A percentile compares a stretch with the other conserved stretches of the same genome.
Evolutionary conservation across 768 basidiomycete genomes (phyloP).

Genomic region (Amylocystis lapponica): DNA sequence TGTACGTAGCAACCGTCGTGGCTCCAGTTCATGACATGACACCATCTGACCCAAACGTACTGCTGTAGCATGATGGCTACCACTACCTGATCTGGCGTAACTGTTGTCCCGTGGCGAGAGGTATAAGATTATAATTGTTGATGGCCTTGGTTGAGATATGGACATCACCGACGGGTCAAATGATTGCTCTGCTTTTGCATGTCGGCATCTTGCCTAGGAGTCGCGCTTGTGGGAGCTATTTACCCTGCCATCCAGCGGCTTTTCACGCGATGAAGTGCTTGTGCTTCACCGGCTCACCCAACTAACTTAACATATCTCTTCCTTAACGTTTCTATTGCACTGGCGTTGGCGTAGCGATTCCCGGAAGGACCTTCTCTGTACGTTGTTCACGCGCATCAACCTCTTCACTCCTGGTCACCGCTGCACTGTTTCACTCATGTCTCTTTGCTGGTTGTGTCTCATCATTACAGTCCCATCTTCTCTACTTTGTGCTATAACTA

Average conservation of each 20-base stretch:
- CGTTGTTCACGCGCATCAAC: slow-evolving; percentile 11
- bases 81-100: slow-evolving; percentile 17
- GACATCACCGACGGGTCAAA: neutral
- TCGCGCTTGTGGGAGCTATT: no score
- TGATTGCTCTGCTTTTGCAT: neutral
- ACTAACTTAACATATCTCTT: slow-evolving; percentile 18
- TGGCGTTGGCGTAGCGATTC: no score
- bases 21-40: neutral
- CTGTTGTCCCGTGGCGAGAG: slow-evolving; percentile 4
- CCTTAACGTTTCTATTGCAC: slow-evolving; percentile 11
- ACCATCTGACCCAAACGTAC: neutral
- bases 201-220: neutral
- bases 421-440: slow-evolving; percentile 20
- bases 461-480: slow-evolving; percentile 18
- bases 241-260: no score
- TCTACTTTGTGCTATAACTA: slow-evolving; percentile 38
- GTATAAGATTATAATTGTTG: slow-evolving; percentile 19
- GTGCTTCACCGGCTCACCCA: slow-evolving; percentile 1
- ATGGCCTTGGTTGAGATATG: neutral
- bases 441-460: slow-evolving; percentile 9
- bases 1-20: slow-evolving; percentile 42
- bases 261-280: neutral
- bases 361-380: slow-evolving; percentile 24
- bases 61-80: slow-evolving; percentile 26
- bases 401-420: slow-evolving; percentile 20